A percentile compares a stretch with the other conserved stretches of the same genome.
These are phyloP conservation scores for Vitis hybrid DNA, from an alignment of 177 flowering plant species.

Conservation along the genomic window DNA sequence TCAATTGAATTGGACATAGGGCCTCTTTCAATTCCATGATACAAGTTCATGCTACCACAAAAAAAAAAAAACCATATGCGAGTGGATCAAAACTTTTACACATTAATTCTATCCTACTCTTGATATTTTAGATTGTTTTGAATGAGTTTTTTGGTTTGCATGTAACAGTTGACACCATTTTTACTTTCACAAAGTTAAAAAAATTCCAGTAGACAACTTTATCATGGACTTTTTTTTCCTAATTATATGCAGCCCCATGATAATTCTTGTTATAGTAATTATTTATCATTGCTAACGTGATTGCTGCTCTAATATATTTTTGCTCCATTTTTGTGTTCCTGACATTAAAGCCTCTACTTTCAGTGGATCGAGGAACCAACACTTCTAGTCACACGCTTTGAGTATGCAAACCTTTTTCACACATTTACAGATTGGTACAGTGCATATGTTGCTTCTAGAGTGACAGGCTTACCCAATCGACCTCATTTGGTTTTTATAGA, in stretches of 20 bases:
- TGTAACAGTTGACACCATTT: not conserved
- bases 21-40: too few species aligned
- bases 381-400: conserved; percentile 82
- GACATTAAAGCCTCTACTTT: conserved; percentile 28
- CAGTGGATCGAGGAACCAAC: conserved; percentile 98
- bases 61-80: too few species aligned
- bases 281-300: too few species aligned
- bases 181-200: too few species aligned
- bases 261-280: not conserved
- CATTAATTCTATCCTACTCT: not conserved
- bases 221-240: not conserved
- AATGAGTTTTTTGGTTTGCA: not conserved
- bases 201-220: too few species aligned
- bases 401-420: conserved; percentile 96
- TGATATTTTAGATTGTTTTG: not conserved
- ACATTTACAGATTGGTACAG: conserved; percentile 96
- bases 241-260: not conserved
- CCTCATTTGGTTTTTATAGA: conserved; percentile 88
- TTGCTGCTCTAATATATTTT: not conserved
- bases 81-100: too few species aligned
- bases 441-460: conserved; percentile 90
- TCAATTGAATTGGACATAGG: too few species aligned
- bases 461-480: conserved; percentile 77
- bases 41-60: too few species aligned
- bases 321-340: conserved; percentile 14